Evolutionary conservation across 371 early-diverging fungal genomes (phyloP), one percentile per base, ranked within the genome.

Genomic region (Blastocladiella emersonii): DNA sequence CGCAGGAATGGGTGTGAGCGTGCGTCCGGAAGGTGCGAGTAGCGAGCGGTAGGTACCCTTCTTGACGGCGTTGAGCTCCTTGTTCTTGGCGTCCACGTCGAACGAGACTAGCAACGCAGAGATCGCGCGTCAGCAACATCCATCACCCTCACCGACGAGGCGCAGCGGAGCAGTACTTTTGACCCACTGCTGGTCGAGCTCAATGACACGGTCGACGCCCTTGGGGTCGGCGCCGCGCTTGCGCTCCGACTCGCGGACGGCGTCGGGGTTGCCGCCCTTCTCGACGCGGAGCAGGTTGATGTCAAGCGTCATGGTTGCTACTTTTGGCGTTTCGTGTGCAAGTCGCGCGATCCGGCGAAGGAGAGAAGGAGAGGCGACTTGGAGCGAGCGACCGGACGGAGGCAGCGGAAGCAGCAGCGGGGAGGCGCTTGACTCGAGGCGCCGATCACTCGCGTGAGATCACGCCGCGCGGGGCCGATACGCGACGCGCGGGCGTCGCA

Each of bases 201-300:
- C 85, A 73, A 96, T 89, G 66, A 96, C 83, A 71, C 92, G 85
- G 72, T 98, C 98, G 34, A 98, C 92, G 30, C 87, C 64, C 72
- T 91, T 89, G 57, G 88, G 91, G 25, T 79, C 67, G 64, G 80
- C 91, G 51, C 91, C 93, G 57, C 98, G 85, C 72, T 87, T 83
- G 41, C 90, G 83, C 78, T 96, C 93, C 49, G 97, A 96, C 74
- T 93, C 92, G 64, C 84, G 82, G 63, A 98, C 87, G 49, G 85
- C 71, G 56, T 95, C 95, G 27, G 96, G 96, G 67, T 96, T 90
- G 62, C 96, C 96, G 69, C 98, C 98, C 76, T 91, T 91, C 57
- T 91, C 93, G 63, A 79, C 83, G 60, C 92, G 79, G 65, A 98
- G 85, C 66, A 93, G 79, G 71, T 89, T 93, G 74, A 94, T 91